Conservation (phyloP, 257 asterid species). For the Przewalskia tangutica region DNA sequence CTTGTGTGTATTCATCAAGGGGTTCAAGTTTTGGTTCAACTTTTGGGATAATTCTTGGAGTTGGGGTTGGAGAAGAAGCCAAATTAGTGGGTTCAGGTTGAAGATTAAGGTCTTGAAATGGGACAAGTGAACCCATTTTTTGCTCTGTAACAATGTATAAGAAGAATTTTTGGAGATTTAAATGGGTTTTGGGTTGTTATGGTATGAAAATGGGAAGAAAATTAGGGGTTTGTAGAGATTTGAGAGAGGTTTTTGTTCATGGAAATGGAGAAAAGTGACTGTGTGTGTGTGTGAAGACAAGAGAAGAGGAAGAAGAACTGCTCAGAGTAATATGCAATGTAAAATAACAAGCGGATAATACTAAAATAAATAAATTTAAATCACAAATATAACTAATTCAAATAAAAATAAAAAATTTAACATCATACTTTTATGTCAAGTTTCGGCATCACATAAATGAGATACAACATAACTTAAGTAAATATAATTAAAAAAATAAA, state of each 20-base stretch:
- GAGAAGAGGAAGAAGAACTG: not conserved
- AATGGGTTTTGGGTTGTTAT: not conserved
- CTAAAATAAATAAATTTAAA: too few relatives aligned
- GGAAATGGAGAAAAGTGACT: not conserved
- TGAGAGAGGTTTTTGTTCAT: too few relatives aligned
- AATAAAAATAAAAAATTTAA: too few relatives aligned
- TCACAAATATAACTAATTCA: too few relatives aligned
- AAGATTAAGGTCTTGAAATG: slow-evolving; percentile 19
- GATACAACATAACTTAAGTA: too few relatives aligned
- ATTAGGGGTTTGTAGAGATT: not conserved
- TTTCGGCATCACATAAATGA: too few relatives aligned
- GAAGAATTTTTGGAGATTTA: not conserved
- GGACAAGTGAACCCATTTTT: not conserved
- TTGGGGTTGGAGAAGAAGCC: not conserved
- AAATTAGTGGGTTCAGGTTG: slow-evolving; percentile 14
- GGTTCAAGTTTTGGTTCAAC: slow-evolving; percentile 56
- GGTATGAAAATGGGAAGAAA: not conserved
- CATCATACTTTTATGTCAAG: too few relatives aligned
- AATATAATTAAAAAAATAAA: too few relatives aligned
- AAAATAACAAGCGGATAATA: too few relatives aligned
- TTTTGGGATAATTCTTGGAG: slow-evolving; percentile 21
- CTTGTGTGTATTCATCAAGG: slow-evolving; percentile 27
- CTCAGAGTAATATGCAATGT: too few relatives aligned
- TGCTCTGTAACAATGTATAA: not conserved
- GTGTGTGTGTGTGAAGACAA: not conserved